Evolutionary conservation across 352 stramenopile species (phyloP), one percentile per base, ranked within the genome.

Genomic region (Phytophthora syringae): DNA sequence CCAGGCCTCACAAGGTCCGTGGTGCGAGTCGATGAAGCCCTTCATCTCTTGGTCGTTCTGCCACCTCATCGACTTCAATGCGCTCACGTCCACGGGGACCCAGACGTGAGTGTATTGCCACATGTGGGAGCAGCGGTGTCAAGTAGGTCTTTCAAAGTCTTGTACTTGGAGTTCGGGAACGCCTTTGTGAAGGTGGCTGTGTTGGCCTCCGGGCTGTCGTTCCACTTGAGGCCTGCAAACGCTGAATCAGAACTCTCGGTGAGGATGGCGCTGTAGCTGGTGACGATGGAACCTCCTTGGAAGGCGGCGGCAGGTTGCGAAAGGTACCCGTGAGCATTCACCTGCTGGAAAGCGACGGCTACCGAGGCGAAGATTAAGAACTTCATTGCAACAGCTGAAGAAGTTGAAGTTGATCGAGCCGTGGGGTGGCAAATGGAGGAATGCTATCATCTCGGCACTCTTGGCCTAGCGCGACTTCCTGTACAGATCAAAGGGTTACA

Each of bases 1-100:
- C 70, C 71, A 87, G 37, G 59, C 55, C 47, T 89, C 80, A 21
- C 77, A 89, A 4, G 76, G 77, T 11, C 80, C 74, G 43, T 76
- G 61, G 54, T 84, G 78, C 21, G 75, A 81, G 15, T 67, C 63
- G 42, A 76, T 61, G 42, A 85, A 85, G n/a, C 76, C 79, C 44
- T 50, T 57, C 15, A 70, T n/a, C 16, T 77, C 60, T 34, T 82
- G 52, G 52, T 83, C 72, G 39, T 87, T 83, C 62, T 83, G 73
- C 73, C 73, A 87, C 56, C 55, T 76, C 59, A 86, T 82, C 3
- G 56, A 70, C 32, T 40, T 76, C 20, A 77, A 18, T n/a, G 36
- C 37, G 28, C 57, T 79, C 43, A 86, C 77, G 32, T 86, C 67
- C 1, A 84, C 57, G 2, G 66, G n/a, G n/a, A n/a, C n/a, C 34